These are phyloP conservation scores for Heracleum sosnowskyi DNA, from an alignment of 129 eudicot genomes.

Conservation along the genomic window DNA sequence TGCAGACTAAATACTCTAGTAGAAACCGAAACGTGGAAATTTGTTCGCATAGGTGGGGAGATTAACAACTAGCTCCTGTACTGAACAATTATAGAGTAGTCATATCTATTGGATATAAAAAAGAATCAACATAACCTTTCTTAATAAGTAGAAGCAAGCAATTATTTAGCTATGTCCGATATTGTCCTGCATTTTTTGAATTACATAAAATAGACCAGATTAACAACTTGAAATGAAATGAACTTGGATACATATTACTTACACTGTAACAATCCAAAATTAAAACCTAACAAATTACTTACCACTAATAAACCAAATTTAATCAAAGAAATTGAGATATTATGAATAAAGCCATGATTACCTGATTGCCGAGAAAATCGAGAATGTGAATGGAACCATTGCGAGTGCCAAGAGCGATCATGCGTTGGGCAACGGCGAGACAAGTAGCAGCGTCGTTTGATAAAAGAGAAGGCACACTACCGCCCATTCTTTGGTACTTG, in stretches of 20 bases:
- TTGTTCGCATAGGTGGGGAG: no score
- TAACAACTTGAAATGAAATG: background rate
- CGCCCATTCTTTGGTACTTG: slow-evolving; percentile 94
- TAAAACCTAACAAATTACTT: background rate
- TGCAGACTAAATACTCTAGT: no score
- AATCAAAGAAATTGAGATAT: background rate
- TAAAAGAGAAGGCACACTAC: slow-evolving; percentile 63
- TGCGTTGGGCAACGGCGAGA: slow-evolving; percentile 80
- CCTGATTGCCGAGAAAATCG: slow-evolving; percentile 95
- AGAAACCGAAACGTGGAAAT: no score
- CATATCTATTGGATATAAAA: no score
- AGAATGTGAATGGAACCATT: slow-evolving; percentile 72
- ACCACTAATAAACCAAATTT: background rate
- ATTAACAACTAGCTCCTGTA: no score
- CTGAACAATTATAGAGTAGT: no score
- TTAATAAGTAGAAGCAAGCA: no score
- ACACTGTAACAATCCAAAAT: background rate
- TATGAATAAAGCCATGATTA: background rate
- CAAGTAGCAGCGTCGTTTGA: slow-evolving; percentile 81
- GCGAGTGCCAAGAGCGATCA: slow-evolving; percentile 96
- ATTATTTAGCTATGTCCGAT: background rate
- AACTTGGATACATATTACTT: background rate
- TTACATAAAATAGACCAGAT: background rate
- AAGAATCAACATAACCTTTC: no score
- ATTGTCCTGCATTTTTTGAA: background rate